These are phyloP conservation scores for Vitis cinerea DNA, from an alignment of 164 flowering plant species.

Conservation along the genomic window DNA sequence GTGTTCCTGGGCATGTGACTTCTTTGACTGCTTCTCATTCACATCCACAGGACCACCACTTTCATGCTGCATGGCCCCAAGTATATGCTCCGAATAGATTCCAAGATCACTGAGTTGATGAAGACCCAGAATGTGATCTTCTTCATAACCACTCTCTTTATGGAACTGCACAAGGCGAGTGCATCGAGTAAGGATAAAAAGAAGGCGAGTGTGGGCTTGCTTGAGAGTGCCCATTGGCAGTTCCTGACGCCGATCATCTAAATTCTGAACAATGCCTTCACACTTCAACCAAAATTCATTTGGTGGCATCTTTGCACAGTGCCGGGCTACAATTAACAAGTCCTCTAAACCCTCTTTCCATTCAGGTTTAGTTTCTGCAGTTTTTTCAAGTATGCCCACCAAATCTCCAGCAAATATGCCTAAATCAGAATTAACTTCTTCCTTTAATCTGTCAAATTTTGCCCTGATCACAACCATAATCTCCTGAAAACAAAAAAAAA, in stretches of 20 bases:
- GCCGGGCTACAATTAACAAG: constrained; percentile 66
- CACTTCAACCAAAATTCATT: constrained; percentile 89
- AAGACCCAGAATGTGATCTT: constrained; percentile 66
- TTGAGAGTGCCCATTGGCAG: constrained; percentile 77
- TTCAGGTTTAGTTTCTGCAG: constrained; percentile 55
- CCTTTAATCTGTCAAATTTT: constrained; percentile 81
- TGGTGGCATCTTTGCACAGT: constrained; percentile 82
- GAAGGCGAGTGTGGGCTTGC: constrained; percentile 83
- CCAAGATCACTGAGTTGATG: constrained; percentile 97
- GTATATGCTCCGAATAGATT: constrained; percentile 67
- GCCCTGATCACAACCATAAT: constrained; percentile 62
- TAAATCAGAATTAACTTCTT: constrained; percentile 82
- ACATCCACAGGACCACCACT: constrained; percentile 27
- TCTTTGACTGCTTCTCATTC: constrained; percentile 34
- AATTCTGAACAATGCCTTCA: constrained; percentile 83
- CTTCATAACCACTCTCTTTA: constrained; percentile 82
- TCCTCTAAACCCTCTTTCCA: constrained; percentile 81
- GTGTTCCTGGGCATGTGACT: constrained; percentile 32
- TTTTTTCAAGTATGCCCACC: constrained; percentile 69
- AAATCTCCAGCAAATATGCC: constrained; percentile 84
- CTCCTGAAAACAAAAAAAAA: constrained; percentile 44
- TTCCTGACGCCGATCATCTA: constrained; percentile 95
- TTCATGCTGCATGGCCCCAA: constrained; percentile 28
- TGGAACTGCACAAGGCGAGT: constrained; percentile 90
- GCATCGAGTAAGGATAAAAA: constrained; percentile 93